These are phyloP conservation scores for Pichia cactophila DNA, from an alignment of 1,139 yeast genomes.

Conservation along the genomic window DNA sequence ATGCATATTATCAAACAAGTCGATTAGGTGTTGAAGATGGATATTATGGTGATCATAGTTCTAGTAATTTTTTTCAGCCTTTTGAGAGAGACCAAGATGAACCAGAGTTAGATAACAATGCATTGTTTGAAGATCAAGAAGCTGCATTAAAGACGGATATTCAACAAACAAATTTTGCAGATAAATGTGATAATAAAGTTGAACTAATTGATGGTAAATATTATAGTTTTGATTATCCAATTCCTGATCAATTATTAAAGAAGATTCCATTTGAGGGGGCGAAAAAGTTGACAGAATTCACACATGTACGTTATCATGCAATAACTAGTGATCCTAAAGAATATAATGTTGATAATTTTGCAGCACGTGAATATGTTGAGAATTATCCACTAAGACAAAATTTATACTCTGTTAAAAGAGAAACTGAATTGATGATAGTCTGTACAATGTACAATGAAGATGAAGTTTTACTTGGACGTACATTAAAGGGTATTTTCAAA, in stretches of 20 bases:
- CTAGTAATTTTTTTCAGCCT: slow-evolving; percentile 14
- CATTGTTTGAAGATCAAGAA: slow-evolving; percentile 9
- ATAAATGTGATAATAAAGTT: slow-evolving; percentile 23
- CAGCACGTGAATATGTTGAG: slow-evolving; percentile 18
- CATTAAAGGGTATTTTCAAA: slow-evolving; percentile 70
- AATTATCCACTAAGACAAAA: slow-evolving; percentile 52
- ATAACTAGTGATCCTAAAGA: slow-evolving; percentile 75
- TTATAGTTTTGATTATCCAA: slow-evolving; percentile 74
- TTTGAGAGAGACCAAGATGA: slow-evolving; percentile 26
- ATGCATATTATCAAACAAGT: neutral
- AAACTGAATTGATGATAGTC: slow-evolving; percentile 68
- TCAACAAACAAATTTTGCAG: slow-evolving; percentile 19
- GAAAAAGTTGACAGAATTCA: slow-evolving; percentile 53
- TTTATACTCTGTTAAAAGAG: slow-evolving; percentile 54
- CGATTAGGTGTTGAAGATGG: neutral
- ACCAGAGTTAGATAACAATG: slow-evolving; percentile 19
- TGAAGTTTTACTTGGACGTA: slow-evolving; percentile 62
- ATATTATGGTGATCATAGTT: neutral
- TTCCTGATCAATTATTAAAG: slow-evolving; percentile 48
- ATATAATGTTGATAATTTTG: slow-evolving; percentile 45
- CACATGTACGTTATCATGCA: slow-evolving; percentile 71
- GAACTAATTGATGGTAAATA: slow-evolving; percentile 43
- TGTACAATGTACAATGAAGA: slow-evolving; percentile 81
- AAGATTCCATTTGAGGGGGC: slow-evolving; percentile 45
- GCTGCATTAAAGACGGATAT: slow-evolving; percentile 8